Percentiles rank a stretch among this genome's conserved stretches.
Conservation (phyloP, 345 rosid genomes). For the Arabidopsis arenosa region DNA sequence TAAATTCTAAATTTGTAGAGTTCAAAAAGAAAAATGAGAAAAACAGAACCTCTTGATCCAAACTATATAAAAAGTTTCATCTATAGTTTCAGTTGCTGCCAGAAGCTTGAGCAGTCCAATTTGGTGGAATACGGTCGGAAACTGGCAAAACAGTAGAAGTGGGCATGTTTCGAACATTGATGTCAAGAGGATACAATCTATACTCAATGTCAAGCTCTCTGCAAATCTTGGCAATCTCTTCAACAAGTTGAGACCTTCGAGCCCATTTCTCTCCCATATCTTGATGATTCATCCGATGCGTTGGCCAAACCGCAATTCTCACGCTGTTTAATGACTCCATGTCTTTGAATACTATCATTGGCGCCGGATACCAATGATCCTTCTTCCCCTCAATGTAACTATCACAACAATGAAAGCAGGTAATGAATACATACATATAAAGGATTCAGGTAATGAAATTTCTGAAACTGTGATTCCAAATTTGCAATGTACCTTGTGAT, state of each 20-base stretch:
- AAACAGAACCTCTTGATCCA: conserved; percentile 11
- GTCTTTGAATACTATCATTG: conserved; percentile 67
- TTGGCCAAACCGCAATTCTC: conserved; percentile 70
- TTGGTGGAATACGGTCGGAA: conserved; percentile 54
- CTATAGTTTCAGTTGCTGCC: conserved; percentile 27
- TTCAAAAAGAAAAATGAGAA: neutral
- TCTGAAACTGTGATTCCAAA: neutral
- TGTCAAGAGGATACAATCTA: conserved; percentile 66
- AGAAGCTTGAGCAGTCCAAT: conserved; percentile 46
- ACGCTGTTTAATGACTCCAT: conserved; percentile 65
- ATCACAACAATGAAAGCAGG: conserved; percentile 1
- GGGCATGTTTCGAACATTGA: conserved; percentile 65
- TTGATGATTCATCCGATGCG: conserved; percentile 79
- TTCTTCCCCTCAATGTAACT: conserved; percentile 72
- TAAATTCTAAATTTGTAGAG: conserved; percentile 28
- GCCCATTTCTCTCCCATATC: conserved; percentile 74
- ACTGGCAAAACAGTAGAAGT: conserved; percentile 34
- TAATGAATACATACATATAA: neutral
- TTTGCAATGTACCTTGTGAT: conserved; percentile 43
- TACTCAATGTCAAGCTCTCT: conserved; percentile 81
- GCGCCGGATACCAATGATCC: conserved; percentile 77
- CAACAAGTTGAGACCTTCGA: conserved; percentile 66
- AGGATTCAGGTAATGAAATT: neutral
- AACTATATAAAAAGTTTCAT: neutral
- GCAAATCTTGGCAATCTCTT: conserved; percentile 79